phyloP scores from a whole-genome alignment of 1,139 yeast genomes.

The Chernovozyma aurita region DNA sequence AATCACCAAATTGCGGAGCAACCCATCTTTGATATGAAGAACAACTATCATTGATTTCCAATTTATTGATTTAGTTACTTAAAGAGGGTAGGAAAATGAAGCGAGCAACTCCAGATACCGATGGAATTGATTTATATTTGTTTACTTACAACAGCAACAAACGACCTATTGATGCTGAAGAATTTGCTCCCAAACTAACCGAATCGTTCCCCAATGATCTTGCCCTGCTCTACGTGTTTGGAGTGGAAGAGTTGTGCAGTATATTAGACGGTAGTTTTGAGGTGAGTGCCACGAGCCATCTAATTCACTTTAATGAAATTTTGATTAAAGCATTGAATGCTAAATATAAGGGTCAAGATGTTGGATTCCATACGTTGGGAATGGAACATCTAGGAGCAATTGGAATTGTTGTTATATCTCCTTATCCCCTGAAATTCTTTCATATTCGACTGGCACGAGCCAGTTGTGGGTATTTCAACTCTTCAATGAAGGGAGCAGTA shows the following conservation, averaged over 20 bases:
- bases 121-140: too few species aligned
- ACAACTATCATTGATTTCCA: too few species aligned
- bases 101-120: too few species aligned
- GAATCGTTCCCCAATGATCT: slow-evolving; percentile 28
- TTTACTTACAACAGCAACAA: slow-evolving; percentile 41
- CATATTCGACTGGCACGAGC: slow-evolving; percentile 26
- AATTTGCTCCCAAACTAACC: slow-evolving; percentile 19
- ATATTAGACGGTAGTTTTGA: slow-evolving; percentile 59
- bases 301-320: slow-evolving; percentile 37
- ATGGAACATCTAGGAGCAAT: slow-evolving; percentile 58
- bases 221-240: slow-evolving; percentile 56
- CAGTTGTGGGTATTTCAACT: slow-evolving; percentile 55
- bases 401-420: slow-evolving; percentile 55
- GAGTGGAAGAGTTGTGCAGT: slow-evolving; percentile 71
- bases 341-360: slow-evolving; percentile 24
- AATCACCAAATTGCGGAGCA: too few species aligned
- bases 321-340: slow-evolving; percentile 36
- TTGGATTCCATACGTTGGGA: slow-evolving; percentile 42
- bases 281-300: slow-evolving; percentile 29
- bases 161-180: slow-evolving; percentile 18
- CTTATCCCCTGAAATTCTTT: slow-evolving; percentile 31
- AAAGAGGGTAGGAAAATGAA: too few species aligned
- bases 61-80: too few species aligned
- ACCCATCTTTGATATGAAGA: too few species aligned
- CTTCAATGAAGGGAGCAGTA: slow-evolving; percentile 74